These are phyloP conservation scores for Gaeumannomyces tritici DNA, from an alignment of 2,329 filamentous ascomycete species.

Conservation along the genomic window DNA sequence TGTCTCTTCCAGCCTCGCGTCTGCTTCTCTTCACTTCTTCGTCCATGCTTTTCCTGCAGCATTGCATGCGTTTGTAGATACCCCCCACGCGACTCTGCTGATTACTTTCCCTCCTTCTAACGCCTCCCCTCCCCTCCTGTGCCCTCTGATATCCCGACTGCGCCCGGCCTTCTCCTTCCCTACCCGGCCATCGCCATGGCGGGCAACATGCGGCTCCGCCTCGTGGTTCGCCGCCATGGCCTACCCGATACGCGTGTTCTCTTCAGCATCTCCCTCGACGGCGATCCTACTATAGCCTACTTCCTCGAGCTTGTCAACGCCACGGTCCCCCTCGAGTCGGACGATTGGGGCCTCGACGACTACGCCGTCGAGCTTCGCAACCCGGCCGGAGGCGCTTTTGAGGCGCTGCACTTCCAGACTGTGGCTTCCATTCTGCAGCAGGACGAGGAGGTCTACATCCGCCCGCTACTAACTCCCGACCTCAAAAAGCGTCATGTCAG, in stretches of 20 bases:
- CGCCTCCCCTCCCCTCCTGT: not conserved
- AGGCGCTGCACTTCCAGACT: conserved; percentile 78
- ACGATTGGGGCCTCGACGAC: conserved; percentile 79
- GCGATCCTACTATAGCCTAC: conserved; percentile 61
- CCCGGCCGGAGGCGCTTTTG: conserved; percentile 52
- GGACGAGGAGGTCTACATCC: conserved; percentile 76
- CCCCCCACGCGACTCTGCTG: not conserved
- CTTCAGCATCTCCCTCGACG: conserved; percentile 52
- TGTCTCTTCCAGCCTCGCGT: not conserved
- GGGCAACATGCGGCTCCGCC: conserved; percentile 57
- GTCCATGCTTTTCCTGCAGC: not conserved
- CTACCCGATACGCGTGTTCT: conserved; percentile 64
- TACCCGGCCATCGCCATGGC: conserved; percentile 16
- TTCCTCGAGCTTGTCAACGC: conserved; percentile 73
- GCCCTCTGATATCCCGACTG: not conserved
- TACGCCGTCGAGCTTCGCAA: conserved; percentile 70
- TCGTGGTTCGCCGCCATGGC: conserved; percentile 63
- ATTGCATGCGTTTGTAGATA: not conserved
- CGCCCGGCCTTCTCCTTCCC: not conserved
- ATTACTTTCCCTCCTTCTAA: not conserved
- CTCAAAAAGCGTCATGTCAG: conserved; percentile 61
- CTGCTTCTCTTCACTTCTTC: not conserved
- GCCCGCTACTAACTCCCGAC: conserved; percentile 67
- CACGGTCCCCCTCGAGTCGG: conserved; percentile 69
- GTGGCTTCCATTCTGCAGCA: conserved; percentile 64